Evolutionary conservation across 345 rosid species (phyloP).

Genomic region (Erysimum cheiranthoides): DNA sequence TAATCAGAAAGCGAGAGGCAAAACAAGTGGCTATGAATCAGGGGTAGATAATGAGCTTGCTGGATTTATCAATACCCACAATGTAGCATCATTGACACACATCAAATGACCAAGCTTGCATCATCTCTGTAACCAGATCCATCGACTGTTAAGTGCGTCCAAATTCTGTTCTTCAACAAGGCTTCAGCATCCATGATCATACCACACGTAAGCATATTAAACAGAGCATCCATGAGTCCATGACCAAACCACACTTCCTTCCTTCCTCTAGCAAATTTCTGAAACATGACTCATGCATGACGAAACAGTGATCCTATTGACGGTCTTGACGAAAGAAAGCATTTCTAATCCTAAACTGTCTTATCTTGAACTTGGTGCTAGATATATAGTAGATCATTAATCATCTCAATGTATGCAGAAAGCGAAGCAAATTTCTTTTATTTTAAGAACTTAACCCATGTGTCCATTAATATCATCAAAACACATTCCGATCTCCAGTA

Average conservation of each 20-base stretch:
- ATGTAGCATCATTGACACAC: conserved; percentile 32
- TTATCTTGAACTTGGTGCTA: conserved; percentile 5
- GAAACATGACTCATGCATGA: not conserved
- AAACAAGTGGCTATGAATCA: not conserved
- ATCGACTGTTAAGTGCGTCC: conserved; percentile 48
- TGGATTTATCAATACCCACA: conserved; percentile 53
- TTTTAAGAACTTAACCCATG: not conserved
- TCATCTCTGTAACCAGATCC: conserved; percentile 67
- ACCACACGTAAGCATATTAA: not conserved
- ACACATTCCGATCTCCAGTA: not conserved
- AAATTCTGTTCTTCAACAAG: conserved; percentile 54
- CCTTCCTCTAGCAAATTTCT: not conserved
- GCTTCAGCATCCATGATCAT: conserved; percentile 45
- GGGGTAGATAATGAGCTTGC: not conserved
- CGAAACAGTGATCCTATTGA: not conserved
- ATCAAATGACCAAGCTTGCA: conserved; percentile 57
- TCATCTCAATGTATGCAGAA: not conserved
- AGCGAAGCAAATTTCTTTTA: not conserved
- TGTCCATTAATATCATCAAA: conserved; percentile 1
- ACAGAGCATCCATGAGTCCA: conserved; percentile 38
- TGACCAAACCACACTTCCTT: conserved; percentile 52
- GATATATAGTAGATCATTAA: not conserved
- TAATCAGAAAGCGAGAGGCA: not conserved
- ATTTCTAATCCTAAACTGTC: conserved; percentile 7
- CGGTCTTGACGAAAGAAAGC: not conserved